Evolutionary conservation across 1,284 basidiomycete genomes (phyloP), one percentile per base, ranked within the genome.

Genomic region (Porodaedalea pini): DNA sequence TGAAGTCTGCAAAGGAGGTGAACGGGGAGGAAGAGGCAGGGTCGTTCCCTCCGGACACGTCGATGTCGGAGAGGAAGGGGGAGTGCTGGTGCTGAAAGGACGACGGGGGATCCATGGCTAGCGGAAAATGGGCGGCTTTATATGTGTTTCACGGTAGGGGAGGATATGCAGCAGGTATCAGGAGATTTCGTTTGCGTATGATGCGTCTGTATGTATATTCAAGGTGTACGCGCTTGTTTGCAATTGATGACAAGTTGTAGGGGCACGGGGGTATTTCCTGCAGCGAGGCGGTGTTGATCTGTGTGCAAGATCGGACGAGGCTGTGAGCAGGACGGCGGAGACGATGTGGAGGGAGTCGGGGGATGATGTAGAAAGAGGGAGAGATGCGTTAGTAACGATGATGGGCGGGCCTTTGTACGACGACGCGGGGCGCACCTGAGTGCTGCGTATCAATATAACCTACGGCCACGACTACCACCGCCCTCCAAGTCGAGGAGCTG

Each of bases 1-100:
- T 60, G 49, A 60, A 60, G 43, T 60, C 58, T 6, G 47, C 17
- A 54, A 51, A 60, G 21, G 58, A 43, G 21, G 54, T 44, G 58
- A 52, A 60, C 13, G 58, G 58, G 15, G 54, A 51, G 5, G 58
- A 56, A 21, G 51, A 50, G 31, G 27, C 51, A 21, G 10, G 51
- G 37, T 37, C 36, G 29, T 58, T 51, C 19, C n/a, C 19, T 17
- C 15, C 17, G 32, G 29, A 31, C 4, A 51, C 25, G 25, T 54
- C 23, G 32, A 44, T 37, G 44, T 54, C 57, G n/a, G 40, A 1
- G 25, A 54, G 51, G 50, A 54, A 58, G 1, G 57, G 57, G 15
- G 57, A 53, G 21, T 52, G 56, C n/a, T 57, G 56, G 39, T 57
- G 25, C 6, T 3, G 45, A 31, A 47, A 47, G 25, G 23, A 29